These are phyloP conservation scores for Acacia melanoxylon DNA, from an alignment of 306 rosid species.

Conservation along the genomic window DNA sequence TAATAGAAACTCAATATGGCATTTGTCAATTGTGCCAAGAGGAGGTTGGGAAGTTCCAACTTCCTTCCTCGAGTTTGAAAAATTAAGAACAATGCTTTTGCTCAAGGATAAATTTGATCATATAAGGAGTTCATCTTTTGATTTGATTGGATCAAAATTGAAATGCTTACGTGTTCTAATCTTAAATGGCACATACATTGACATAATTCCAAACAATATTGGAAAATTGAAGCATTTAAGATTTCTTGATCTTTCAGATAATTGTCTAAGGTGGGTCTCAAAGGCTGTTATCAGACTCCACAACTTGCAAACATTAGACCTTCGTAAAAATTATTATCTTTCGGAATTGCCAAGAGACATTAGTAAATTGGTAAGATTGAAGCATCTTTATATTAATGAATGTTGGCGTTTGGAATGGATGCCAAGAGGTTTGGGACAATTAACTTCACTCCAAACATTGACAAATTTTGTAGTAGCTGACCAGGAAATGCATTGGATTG, in stretches of 20 bases:
- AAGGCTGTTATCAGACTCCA: not conserved
- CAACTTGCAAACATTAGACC: not conserved
- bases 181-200: rapidly evolving
- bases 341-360: not conserved
- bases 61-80: not conserved
- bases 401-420: not conserved
- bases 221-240: not conserved
- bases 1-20: not conserved
- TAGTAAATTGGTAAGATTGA: not conserved
- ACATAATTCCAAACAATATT: not conserved
- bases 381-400: not conserved
- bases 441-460: not conserved
- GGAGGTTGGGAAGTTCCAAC: not conserved
- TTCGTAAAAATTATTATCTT: not conserved
- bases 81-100: not conserved
- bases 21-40: not conserved
- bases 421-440: not conserved
- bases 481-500: rapidly evolving
- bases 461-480: not conserved
- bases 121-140: too few relatives aligned
- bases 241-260: not conserved
- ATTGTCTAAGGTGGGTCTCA: rapidly evolving
- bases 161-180: not conserved
- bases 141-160: not conserved
- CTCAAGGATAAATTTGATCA: too few relatives aligned